Conservation (phyloP, 1,284 basidiomycete genomes). For the Irpex rosettiformis region DNA sequence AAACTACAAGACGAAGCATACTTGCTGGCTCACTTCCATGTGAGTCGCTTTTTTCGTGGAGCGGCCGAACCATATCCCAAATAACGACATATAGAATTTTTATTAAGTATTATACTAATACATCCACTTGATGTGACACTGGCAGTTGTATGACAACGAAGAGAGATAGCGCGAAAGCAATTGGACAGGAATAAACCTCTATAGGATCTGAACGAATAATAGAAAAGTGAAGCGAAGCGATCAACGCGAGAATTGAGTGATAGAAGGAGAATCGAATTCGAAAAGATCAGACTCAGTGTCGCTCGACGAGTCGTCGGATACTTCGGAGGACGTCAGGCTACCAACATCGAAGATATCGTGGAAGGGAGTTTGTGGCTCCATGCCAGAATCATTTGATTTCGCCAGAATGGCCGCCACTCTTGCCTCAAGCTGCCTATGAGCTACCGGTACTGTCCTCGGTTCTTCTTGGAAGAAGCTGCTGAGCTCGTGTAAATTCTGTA, state of each 20-base stretch:
- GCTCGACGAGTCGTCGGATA: conserved; percentile 32
- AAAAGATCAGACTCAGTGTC: conserved; percentile 70
- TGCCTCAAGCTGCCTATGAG: conserved; percentile 65
- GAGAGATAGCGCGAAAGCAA: not conserved
- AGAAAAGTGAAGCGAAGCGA: conserved; percentile 50
- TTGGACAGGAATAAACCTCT: not conserved
- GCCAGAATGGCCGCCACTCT: conserved; percentile 77
- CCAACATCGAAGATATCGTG: conserved; percentile 71
- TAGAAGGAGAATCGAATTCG: conserved; percentile 55
- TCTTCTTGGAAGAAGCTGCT: conserved; percentile 82
- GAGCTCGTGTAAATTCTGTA: conserved; percentile 84
- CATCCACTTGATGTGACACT: not conserved
- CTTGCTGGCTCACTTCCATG: no score
- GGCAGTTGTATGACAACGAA: not conserved
- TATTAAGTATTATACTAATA: not conserved
- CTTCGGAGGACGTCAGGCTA: conserved; percentile 38
- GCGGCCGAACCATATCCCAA: no score
- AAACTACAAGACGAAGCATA: not conserved
- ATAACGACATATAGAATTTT: no score
- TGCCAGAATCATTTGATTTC: conserved; percentile 57
- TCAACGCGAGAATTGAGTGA: not conserved
- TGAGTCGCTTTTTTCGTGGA: no score
- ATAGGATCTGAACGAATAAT: not conserved
- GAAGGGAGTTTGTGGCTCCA: conserved; percentile 71
- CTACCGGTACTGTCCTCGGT: conserved; percentile 27